Conservation (phyloP, 805 yeast species). For the Yarrowia sp. region DNA sequence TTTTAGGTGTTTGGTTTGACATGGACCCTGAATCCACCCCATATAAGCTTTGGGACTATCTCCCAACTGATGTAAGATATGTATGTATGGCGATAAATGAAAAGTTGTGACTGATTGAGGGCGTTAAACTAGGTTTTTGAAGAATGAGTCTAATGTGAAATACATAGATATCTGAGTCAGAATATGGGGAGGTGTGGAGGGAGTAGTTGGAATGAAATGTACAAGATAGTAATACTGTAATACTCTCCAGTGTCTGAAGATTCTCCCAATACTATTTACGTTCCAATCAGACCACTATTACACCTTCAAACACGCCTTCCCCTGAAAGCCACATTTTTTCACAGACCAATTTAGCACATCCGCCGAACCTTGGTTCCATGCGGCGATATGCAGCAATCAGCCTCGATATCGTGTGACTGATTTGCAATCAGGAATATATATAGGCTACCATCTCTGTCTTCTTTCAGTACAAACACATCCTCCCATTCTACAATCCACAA, state of each 20-base stretch:
- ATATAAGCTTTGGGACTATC: conserved; percentile 15
- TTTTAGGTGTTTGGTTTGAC: conserved; percentile 2
- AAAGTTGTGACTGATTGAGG: conserved; percentile 20
- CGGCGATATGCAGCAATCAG: conserved; percentile 29
- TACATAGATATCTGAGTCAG: conserved; percentile 31
- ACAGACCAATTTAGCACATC: conserved; percentile 6
- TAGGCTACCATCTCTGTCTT: background rate
- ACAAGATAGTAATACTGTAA: too few relatives aligned
- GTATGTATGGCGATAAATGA: conserved; percentile 33
- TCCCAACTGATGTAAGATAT: conserved; percentile 30
- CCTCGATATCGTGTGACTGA: conserved; percentile 36
- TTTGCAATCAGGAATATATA: conserved; percentile 10
- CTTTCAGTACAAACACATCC: background rate
- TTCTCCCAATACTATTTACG: background rate
- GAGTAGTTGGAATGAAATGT: too few relatives aligned
- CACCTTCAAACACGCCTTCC: background rate
- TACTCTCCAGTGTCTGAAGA: background rate
- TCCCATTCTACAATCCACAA: background rate
- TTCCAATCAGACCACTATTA: background rate
- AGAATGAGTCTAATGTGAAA: conserved; percentile 10
- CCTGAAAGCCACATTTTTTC: conserved; percentile 3
- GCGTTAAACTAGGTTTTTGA: background rate
- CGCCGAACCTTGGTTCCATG: background rate
- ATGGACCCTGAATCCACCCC: background rate
- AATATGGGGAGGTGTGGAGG: background rate